Conservation (phyloP, 306 rosid genomes). For the Casuarina cunninghamiana region DNA sequence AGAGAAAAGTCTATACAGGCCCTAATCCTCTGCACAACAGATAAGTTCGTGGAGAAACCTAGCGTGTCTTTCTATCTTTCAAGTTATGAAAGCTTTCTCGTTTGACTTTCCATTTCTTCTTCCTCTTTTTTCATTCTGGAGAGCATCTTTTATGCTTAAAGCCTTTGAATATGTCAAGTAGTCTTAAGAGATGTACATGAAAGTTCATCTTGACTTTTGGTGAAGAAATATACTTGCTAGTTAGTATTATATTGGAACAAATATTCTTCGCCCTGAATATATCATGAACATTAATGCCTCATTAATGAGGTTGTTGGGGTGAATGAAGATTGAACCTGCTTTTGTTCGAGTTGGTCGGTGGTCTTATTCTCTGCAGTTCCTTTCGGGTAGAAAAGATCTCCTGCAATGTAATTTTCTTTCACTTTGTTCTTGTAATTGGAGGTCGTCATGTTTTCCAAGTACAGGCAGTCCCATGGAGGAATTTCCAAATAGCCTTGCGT, state of each 20-base stretch:
- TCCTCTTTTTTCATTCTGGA: slow-evolving; percentile 13
- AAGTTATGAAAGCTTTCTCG: slow-evolving; percentile 6
- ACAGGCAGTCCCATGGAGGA: slow-evolving; percentile 19
- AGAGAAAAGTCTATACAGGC: slow-evolving; percentile 85
- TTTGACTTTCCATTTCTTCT: slow-evolving; percentile 9
- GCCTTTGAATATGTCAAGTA: slow-evolving; percentile 31
- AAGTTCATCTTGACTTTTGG: slow-evolving; percentile 43
- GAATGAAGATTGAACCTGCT: slow-evolving; percentile 37
- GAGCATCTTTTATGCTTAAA: slow-evolving; percentile 43
- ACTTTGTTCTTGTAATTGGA: slow-evolving; percentile 5
- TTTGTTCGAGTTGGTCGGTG: slow-evolving; percentile 30
- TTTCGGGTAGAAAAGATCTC: slow-evolving; percentile 6
- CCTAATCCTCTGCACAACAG: slow-evolving; percentile 95
- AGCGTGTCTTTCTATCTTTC: slow-evolving; percentile 18
- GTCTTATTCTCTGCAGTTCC: slow-evolving; percentile 20
- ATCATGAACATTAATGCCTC: slow-evolving; percentile 31
- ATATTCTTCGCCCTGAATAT: slow-evolving; percentile 3
- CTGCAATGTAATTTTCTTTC: not conserved
- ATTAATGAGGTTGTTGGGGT: slow-evolving; percentile 45
- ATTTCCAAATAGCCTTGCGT: not conserved
- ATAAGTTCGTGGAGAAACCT: slow-evolving; percentile 44
- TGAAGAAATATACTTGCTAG: slow-evolving; percentile 37
- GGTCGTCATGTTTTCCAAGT: slow-evolving; percentile 36
- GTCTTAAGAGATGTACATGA: slow-evolving; percentile 51
- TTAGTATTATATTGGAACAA: slow-evolving; percentile 26